Evolutionary conservation across 116 monocot genomes (phyloP), one percentile per base, ranked within the genome.

Genomic region (Cymodocea nodosa): DNA sequence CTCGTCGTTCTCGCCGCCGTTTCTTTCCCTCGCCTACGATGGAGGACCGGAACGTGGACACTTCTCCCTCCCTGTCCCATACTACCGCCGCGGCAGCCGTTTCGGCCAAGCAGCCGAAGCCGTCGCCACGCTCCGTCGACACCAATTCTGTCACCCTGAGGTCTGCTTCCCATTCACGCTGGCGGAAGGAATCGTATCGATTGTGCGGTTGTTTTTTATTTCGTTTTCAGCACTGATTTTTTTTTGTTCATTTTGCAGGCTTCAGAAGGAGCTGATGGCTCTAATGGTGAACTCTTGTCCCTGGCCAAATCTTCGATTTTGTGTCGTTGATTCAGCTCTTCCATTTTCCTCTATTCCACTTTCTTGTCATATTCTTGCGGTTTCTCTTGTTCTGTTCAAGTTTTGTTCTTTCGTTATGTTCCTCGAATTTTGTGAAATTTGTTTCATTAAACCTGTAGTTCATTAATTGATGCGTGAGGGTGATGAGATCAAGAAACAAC

Each of bases 231-330:
- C 5, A 1, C 23, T 5, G 22, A 59, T 48, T 35, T 34, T 51
- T 30, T 30, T 59, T 72, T 62, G 23, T 40, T 18, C 35, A 3
- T 18, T 11, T 76, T 60, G 81, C 74, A 83, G 83, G 74, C 74
- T 87, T 5, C 83, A 87, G 76, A 87, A 87, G 87, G 87, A 87
- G 64, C 68, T 87, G 76, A 87, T 78, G 83, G 30, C 81, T 67
- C 87, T 83, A 6, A 83, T 87, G 83, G 83, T 87, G 51, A 74
- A 60, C 49, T 49, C 23, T 51, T 39, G 18, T 58, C 51, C 15
- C 48, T 49, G n/a, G 37, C 40, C 14, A 30, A 30, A 19, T 48
- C 16, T 49, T 15, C 48, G 35, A 17, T 64, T 64, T 18, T 17
- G 20, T 56, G 12, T 19, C n/a, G 3, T 15, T 22, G 30, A 30